Base-by-base conservation (phyloP, 108 stramenopile genomes). In the Nitzschia sp. region DNA sequence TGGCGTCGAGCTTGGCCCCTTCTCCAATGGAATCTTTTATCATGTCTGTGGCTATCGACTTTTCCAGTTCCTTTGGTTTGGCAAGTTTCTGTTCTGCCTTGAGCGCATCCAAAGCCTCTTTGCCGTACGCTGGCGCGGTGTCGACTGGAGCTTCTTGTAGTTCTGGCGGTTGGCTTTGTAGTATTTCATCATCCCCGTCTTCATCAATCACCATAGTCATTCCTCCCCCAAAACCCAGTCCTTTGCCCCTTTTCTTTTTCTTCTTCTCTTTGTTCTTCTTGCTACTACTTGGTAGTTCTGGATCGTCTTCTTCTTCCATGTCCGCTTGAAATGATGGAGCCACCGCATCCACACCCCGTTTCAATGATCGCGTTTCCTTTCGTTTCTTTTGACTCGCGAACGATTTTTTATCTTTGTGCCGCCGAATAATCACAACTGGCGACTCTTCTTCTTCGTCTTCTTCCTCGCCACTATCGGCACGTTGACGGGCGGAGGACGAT, bases 31-130 rank as follows among this genome's bases (percentile, higher is more conserved):
- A 32, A 30, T 61, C 33, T 19, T 19, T 4, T 8, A 17, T 6
- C 19, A 2, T 8, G 17, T 5, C 2, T 11, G 3, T 17, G 6
- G 6, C 16, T 6, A 11, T 36, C 19, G 19, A 16, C 17, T 2
- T 21, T 38, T 38, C 9, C 46, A 48, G 28, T 9, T 27, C 36
- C 28, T 27, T 35, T 19, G 36, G 45, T 26, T 28, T n/a, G 0
- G 13, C 45, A 28, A 29, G 27, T 52, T 77, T 75, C 41, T 90
- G 88, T 74, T 85, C 80, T 47, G 72, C 53, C 46, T 75, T 80
- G 16, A 90, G 63, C 58, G 63, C 61, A 46, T 85, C 77, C 62
- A 90, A 60, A 16, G 83, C 85, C 8, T 77, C 84, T 61, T 52
- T 81, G 31, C 80, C 81, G 55, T 90, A 90, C 19, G 73, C 58